Percentiles rank a stretch among this genome's conserved stretches.
Conservation (phyloP, 2,329 filamentous ascomycete genomes). For the Penicillium crustosum region DNA sequence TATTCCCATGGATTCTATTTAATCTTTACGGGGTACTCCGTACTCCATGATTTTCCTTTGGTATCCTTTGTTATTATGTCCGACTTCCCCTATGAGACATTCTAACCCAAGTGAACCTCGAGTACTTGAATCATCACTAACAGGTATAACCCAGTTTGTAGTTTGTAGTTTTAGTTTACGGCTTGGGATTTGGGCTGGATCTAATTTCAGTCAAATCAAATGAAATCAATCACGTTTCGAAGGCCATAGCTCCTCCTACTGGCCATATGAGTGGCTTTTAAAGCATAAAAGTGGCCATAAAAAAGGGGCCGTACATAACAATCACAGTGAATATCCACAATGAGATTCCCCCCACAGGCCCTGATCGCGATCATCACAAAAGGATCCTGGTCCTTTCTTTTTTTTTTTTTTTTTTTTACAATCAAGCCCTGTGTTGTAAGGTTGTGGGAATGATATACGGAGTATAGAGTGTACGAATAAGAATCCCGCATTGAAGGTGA, state of each 20-base stretch:
- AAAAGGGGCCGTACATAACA: constrained; percentile 8
- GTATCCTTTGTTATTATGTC: background rate
- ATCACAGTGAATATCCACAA: constrained; percentile 5
- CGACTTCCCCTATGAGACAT: background rate
- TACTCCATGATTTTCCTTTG: background rate
- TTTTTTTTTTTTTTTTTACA: background rate
- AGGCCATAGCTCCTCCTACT: constrained; percentile 11
- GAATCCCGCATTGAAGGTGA: background rate
- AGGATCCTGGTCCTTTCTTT: background rate
- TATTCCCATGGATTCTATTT: background rate
- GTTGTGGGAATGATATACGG: background rate
- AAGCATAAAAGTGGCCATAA: constrained; percentile 1
- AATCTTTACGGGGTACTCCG: background rate
- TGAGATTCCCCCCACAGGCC: constrained; percentile 8
- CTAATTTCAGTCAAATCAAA: constrained; percentile 1
- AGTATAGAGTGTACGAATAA: background rate
- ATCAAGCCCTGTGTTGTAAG: constrained; percentile 1
- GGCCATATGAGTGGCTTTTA: constrained; percentile 1
- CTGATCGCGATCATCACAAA: constrained; percentile 9
- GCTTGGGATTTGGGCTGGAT: background rate
- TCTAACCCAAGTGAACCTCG: background rate
- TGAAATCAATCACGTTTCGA: constrained; percentile 8
- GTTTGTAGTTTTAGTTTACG: background rate
- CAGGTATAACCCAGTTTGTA: background rate
- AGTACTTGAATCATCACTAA: background rate